Percentiles rank a stretch among this genome's conserved stretches.
Conservation (phyloP, 140 eudicot species). For the Stevia rebaudiana region DNA sequence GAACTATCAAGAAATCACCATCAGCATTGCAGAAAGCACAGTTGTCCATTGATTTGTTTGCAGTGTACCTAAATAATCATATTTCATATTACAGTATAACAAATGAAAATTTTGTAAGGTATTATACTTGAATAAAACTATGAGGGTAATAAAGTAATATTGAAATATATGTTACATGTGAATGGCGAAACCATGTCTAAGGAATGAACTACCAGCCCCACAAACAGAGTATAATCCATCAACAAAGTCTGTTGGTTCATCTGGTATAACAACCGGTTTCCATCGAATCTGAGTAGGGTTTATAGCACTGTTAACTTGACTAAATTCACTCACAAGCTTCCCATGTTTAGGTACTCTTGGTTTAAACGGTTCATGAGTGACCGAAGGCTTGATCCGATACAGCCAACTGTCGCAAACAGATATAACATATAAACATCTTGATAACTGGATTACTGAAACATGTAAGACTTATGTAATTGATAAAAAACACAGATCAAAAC, state of each 20-base stretch:
- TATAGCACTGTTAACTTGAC: slow-evolving; percentile 62
- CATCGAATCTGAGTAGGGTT: slow-evolving; percentile 91
- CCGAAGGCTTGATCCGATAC: slow-evolving; percentile 94
- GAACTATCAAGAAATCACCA: slow-evolving; percentile 96
- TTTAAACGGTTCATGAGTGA: slow-evolving; percentile 89
- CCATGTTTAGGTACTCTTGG: slow-evolving; percentile 60
- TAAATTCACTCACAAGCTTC: slow-evolving; percentile 82
- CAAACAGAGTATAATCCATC: slow-evolving; percentile 81
- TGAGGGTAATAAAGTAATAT: neutral
- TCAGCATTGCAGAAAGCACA: slow-evolving; percentile 97
- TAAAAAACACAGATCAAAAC: slow-evolving; percentile 3
- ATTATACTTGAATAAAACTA: neutral
- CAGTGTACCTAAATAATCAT: slow-evolving; percentile 55
- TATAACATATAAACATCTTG: neutral
- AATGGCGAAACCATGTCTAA: slow-evolving; percentile 90
- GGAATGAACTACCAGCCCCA: slow-evolving; percentile 96
- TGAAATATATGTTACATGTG: slow-evolving; percentile 62
- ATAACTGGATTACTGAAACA: neutral
- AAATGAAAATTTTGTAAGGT: neutral
- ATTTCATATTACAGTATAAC: neutral
- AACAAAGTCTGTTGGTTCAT: slow-evolving; percentile 62
- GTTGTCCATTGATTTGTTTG: slow-evolving; percentile 87
- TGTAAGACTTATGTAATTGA: neutral
- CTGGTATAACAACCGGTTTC: slow-evolving; percentile 70
- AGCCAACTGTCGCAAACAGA: slow-evolving; percentile 64